These are phyloP conservation scores for Erysimum pusillum DNA, from an alignment of 441 rosid genomes.

Conservation along the genomic window DNA sequence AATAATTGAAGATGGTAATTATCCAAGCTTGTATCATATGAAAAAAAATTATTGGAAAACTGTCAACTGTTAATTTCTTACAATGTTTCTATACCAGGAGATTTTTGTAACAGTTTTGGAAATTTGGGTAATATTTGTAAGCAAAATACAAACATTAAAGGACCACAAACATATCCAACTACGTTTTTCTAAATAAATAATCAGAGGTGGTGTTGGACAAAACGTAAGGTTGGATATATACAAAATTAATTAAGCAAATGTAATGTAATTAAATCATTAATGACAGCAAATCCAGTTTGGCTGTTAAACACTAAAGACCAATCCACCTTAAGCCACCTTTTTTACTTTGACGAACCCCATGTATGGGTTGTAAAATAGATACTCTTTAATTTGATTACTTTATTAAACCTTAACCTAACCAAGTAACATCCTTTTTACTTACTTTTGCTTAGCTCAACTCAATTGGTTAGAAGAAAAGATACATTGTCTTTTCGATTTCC, in stretches of 20 bases:
- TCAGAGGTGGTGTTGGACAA: constrained; percentile 16
- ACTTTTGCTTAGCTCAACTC: constrained; percentile 17
- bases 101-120: neutral
- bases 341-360: constrained; percentile 42
- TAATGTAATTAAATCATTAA: constrained; percentile 7
- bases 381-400: constrained; percentile 23
- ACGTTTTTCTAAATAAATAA: neutral
- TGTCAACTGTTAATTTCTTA: too few species aligned
- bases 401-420: constrained; percentile 43
- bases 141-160: neutral
- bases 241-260: constrained; percentile 29
- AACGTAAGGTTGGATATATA: constrained; percentile 17
- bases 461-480: constrained; percentile 26
- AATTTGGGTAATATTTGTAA: neutral
- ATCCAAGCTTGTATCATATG: too few species aligned
- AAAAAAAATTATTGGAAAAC: too few species aligned
- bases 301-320: constrained; percentile 48
- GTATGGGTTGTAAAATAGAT: constrained; percentile 39
- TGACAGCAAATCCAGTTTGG: constrained; percentile 47
- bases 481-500: constrained; percentile 30
- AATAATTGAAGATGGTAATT: too few species aligned
- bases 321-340: constrained; percentile 41
- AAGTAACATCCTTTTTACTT: constrained; percentile 29
- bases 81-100: neutral
- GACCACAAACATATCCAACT: constrained; percentile 24